Evolutionary conservation across 179 eudicot species (phyloP).

Genomic region (Silene coronaria): DNA sequence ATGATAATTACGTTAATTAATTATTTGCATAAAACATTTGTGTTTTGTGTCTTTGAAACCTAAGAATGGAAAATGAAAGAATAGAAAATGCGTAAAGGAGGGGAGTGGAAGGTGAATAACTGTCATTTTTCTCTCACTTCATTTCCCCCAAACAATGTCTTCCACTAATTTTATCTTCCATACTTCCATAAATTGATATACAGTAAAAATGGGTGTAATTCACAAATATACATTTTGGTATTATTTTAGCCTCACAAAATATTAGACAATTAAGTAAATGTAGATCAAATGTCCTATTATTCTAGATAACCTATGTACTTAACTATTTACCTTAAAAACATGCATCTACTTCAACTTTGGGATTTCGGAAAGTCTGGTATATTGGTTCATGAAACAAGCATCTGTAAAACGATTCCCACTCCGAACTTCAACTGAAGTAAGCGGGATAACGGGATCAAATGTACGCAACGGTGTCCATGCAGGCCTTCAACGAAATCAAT

Average conservation of each 20-base stretch:
- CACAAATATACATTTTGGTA: not conserved
- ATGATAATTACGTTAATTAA: not conserved
- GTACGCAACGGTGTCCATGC: not conserved
- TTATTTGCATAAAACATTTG: not conserved
- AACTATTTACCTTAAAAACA: too few species aligned
- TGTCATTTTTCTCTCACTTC: conserved; percentile 8
- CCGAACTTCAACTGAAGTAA: not conserved
- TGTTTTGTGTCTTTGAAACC: not conserved
- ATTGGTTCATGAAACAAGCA: not conserved
- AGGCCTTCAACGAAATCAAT: not conserved
- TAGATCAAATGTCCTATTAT: too few species aligned
- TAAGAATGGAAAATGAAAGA: not conserved
- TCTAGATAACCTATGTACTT: not conserved
- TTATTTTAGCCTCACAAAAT: not conserved
- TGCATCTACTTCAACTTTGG: too few species aligned
- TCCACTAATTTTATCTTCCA: conserved; percentile 14
- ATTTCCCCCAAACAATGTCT: not conserved
- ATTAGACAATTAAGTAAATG: too few species aligned
- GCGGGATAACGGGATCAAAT: not conserved
- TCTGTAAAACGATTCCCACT: not conserved
- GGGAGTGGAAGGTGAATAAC: conserved; percentile 14
- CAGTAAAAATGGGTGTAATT: not conserved
- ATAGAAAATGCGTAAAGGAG: conserved; percentile 8
- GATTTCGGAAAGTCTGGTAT: too few species aligned
- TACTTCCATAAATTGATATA: not conserved